phyloP scores from a whole-genome alignment of 257 asterid genomes.

The Perilla frutescens region DNA sequence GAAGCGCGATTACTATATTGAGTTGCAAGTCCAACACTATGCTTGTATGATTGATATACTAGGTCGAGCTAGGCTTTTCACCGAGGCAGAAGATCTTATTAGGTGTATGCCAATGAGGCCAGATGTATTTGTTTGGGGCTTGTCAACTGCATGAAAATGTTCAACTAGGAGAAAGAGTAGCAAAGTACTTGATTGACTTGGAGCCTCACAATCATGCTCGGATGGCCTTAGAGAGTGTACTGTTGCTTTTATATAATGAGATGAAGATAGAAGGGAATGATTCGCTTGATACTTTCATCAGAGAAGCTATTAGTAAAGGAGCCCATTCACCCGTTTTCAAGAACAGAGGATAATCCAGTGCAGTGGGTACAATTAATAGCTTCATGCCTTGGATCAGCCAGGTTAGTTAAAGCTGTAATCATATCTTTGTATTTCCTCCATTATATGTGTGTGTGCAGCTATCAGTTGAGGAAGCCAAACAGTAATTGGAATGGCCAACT shows the following conservation, averaged over 20 bases:
- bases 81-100: conserved; percentile 70
- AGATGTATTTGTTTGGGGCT: conserved; percentile 82
- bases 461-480: too few relatives aligned
- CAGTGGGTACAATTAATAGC: conserved; percentile 80
- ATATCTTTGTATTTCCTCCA: too few relatives aligned
- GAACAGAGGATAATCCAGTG: conserved; percentile 64
- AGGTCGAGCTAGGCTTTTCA: conserved; percentile 73
- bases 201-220: conserved; percentile 79
- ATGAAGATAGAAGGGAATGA: conserved; percentile 70
- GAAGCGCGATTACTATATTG: conserved; percentile 47
- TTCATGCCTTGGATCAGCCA: conserved; percentile 65
- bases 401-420: conserved; percentile 44
- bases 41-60: conserved; percentile 79
- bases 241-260: too few relatives aligned
- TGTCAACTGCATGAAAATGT: conserved; percentile 76
- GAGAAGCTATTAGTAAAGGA: conserved; percentile 64
- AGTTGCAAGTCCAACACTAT: conserved; percentile 66
- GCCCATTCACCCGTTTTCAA: conserved; percentile 60
- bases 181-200: conserved; percentile 55
- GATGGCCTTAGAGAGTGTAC: too few relatives aligned
- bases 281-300: conserved; percentile 53
- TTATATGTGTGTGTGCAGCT: too few relatives aligned
- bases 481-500: too few relatives aligned
- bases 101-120: conserved; percentile 73
- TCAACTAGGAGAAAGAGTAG: conserved; percentile 65